These are phyloP conservation scores for Fraxinus greggii DNA, from an alignment of 305 asterid species.

Conservation along the genomic window DNA sequence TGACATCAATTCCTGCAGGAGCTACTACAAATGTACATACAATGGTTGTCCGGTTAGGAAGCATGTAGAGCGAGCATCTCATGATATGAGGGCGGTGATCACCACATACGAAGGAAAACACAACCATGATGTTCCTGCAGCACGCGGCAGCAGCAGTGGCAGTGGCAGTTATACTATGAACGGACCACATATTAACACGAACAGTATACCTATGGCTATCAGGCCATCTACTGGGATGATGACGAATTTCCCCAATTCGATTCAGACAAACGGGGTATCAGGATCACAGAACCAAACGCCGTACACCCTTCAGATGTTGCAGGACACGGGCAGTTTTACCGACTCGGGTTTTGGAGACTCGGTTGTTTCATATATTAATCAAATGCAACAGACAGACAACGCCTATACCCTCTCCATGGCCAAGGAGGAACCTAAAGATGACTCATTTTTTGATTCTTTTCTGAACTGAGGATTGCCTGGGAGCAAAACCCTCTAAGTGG, in stretches of 20 bases:
- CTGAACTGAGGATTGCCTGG: constrained; percentile 33
- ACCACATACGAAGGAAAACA: constrained; percentile 95
- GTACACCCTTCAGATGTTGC: constrained; percentile 64
- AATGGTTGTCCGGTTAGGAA: constrained; percentile 77
- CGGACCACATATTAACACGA: constrained; percentile 35
- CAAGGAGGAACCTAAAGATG: constrained; percentile 66
- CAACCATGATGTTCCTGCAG: constrained; percentile 96
- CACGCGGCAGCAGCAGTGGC: constrained; percentile 80
- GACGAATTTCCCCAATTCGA: constrained; percentile 34
- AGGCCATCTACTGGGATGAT: constrained; percentile 55
- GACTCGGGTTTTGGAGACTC: constrained; percentile 41
- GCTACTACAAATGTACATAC: constrained; percentile 91
- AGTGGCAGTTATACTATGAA: constrained; percentile 44
- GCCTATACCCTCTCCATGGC: constrained; percentile 28
- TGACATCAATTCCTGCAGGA: constrained; percentile 43
- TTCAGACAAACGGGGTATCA: constrained; percentile 22
- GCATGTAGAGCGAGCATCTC: constrained; percentile 89
- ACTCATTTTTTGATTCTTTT: constrained; percentile 48
- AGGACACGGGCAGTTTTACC: constrained; percentile 37
- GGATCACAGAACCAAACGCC: constrained; percentile 48
- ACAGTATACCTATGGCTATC: constrained; percentile 25
- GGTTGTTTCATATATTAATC: constrained; percentile 24
- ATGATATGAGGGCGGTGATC: constrained; percentile 73
- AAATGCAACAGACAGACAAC: constrained; percentile 33
- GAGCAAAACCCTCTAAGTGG: neutral